Evolutionary conservation across 164 flowering plant species (phyloP), one percentile per base, ranked within the genome.

Genomic region (Liriodendron chinense): DNA sequence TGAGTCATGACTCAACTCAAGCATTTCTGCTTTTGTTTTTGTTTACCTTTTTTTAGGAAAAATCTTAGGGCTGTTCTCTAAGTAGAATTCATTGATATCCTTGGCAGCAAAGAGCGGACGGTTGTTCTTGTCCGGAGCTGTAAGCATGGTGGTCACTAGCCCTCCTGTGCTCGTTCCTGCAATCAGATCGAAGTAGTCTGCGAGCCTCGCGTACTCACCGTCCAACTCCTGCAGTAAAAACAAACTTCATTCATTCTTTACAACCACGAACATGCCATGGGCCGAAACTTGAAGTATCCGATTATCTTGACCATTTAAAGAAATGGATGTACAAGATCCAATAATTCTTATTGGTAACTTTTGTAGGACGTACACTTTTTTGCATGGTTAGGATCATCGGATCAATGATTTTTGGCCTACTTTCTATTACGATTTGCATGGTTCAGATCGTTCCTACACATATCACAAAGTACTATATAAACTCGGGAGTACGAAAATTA

Each of bases 51-150:
- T 65, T 65, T 79, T 83, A 4, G 85, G 88, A 56, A 86, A 86
- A 7, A 86, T 86, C 12, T 73, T 75, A n/a, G 85, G 87, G 61
- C 82, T n/a, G 28, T 84, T 64, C 63, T 80, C 67, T 1, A 84
- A 67, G 22, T 84, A 84, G 71, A 86, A 84, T 23, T 70, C 69
- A 4, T 57, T 68, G 59, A 86, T 81, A 28, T 86, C 87, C 70
- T 81, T 84, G 12, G 88, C 88, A 14, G 86, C 82, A 65, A 66
- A 86, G 12, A 86, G 74, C 0, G 88, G 88, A 25, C 85, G 84
- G 16, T 83, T 76, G 18, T 83, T 68, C 9, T 77, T 56, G 66
- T 81, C 72, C 1, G 88, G 87, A 56, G 83, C 82, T 0, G 84
- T 68, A 47, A 84, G 61, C 87, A 86, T 86, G 21, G 78, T 61